Base-by-base conservation (phyloP, 2,329 filamentous ascomycete genomes). In the Colletotrichum chrysophilum region DNA sequence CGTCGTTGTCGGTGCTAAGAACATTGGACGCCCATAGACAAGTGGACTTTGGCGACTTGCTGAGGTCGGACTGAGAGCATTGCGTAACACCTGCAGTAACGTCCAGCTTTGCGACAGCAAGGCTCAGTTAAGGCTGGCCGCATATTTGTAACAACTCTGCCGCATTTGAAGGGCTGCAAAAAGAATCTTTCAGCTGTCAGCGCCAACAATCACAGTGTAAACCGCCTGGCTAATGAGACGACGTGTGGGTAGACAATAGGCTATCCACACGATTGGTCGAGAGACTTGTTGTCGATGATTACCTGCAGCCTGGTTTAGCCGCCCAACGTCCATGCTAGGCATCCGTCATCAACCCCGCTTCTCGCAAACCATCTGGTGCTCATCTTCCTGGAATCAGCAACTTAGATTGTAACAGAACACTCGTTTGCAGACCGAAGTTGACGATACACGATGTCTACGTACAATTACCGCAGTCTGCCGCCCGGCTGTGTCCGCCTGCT, bases 381-480 rank as follows among this genome's bases (percentile, higher is more conserved):
- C 21, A 12, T 26, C 14, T 26, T 21, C 52, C 26, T 26, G 21
- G 2, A 0, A 26, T 26, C 52, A 26, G 14, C 4, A 0, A 26
- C 52, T 26, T 9, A 0, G 0, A 26, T 9, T 7, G 21, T 26
- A 26, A 56, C 14, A 13, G 0, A 56, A 3, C 1, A 8, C 9
- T 3, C 24, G 2, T 2, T 0, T 8, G 14, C 2, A 56, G 21
- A 26, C 12, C 12, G 4, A 16, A 8, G 0, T 16, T 26, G 21
- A 3, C 14, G 2, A 26, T 4, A 0, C 52, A 13, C 18, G 1
- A 60, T 60, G 56, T 12, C 24, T 12, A 12, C 28, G 16, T 60
- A 21, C 56, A 32, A 8, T 4, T 32, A 60, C 4, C 16, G 18
- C 3, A 0, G 26, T 60, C 4, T 60, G 16, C 16, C 16, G 3